Evolutionary conservation across 371 early-diverging fungal species (phyloP).

Genomic region (Mortierella sp.): DNA sequence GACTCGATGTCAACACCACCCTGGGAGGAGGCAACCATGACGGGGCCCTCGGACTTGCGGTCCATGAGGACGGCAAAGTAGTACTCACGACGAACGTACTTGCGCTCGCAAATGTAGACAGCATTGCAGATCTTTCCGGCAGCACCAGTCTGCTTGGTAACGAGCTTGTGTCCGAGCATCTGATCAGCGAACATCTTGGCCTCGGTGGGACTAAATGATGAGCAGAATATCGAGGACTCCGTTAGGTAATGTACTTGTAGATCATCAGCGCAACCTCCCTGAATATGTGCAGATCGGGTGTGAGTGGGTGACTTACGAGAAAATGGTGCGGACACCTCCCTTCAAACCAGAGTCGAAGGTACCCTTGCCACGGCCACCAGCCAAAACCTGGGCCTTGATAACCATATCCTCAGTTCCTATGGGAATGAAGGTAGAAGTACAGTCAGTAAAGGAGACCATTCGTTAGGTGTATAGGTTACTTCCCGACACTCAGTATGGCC

Average conservation of each 20-base stretch:
- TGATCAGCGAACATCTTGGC: conserved; percentile 89
- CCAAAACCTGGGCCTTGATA: conserved; percentile 98
- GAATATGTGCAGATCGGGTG: too few relatives aligned
- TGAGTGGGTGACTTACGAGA: conserved; percentile 91
- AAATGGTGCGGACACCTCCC: conserved; percentile 96
- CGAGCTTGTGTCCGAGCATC: conserved; percentile 97
- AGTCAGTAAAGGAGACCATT: too few relatives aligned
- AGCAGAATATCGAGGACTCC: too few relatives aligned
- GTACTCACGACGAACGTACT: conserved; percentile 95
- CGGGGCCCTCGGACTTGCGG: conserved; percentile 94
- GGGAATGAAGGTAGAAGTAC: too few relatives aligned
- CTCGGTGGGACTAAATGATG: conserved; percentile 91
- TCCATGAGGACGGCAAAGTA: conserved; percentile 99
- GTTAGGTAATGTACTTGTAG: too few relatives aligned
- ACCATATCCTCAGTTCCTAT: conserved; percentile 88
- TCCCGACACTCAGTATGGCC: too few relatives aligned
- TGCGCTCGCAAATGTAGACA: conserved; percentile 95
- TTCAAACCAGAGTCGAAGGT: conserved; percentile 93
- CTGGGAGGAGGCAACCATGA: conserved; percentile 94
- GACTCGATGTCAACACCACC: conserved; percentile 98
- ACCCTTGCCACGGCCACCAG: conserved; percentile 99
- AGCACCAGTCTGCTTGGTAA: conserved; percentile 98
- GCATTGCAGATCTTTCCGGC: conserved; percentile 95
- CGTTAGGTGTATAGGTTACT: too few relatives aligned
- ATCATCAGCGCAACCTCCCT: too few relatives aligned